Percentiles rank a stretch among this genome's conserved stretches.
These are phyloP conservation scores for Epichloe sibirici DNA, from an alignment of 2,329 filamentous ascomycete genomes.

Conservation along the genomic window DNA sequence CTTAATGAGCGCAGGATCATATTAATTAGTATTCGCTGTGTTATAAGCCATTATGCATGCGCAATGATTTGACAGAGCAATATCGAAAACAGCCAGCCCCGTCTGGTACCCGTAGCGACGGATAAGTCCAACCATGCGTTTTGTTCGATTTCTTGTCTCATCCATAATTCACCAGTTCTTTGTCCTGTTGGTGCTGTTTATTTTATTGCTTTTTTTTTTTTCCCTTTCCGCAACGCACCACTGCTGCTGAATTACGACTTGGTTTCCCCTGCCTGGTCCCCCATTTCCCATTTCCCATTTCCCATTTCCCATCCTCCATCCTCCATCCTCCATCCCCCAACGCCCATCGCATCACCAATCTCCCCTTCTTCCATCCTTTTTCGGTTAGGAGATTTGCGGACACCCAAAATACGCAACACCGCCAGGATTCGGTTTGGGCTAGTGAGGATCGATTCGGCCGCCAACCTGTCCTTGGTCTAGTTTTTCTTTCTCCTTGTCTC, in stretches of 20 bases:
- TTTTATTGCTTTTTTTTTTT: background rate
- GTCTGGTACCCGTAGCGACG: conserved; percentile 4
- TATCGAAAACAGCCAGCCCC: background rate
- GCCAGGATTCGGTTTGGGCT: background rate
- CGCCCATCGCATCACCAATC: conserved; percentile 1
- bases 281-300: too few relatives aligned
- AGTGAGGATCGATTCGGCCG: background rate
- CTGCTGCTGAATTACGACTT: background rate
- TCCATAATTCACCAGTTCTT: background rate
- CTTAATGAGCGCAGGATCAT: too few relatives aligned
- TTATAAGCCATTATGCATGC: too few relatives aligned
- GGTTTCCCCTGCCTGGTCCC: too few relatives aligned
- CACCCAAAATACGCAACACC: background rate
- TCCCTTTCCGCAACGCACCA: background rate
- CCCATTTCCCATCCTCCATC: too few relatives aligned
- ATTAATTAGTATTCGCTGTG: too few relatives aligned
- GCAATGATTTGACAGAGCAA: background rate
- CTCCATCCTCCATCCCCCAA: background rate
- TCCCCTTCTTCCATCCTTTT: background rate
- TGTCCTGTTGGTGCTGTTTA: background rate
- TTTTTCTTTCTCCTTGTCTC: background rate
- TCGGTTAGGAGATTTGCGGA: conserved; percentile 3
- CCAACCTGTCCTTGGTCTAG: background rate
- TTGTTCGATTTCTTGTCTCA: background rate
- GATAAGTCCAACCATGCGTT: background rate